Evolutionary conservation across 2,329 filamentous ascomycete species (phyloP), one percentile per base, ranked within the genome.

Genomic region (Drechslerella stenobrocha): DNA sequence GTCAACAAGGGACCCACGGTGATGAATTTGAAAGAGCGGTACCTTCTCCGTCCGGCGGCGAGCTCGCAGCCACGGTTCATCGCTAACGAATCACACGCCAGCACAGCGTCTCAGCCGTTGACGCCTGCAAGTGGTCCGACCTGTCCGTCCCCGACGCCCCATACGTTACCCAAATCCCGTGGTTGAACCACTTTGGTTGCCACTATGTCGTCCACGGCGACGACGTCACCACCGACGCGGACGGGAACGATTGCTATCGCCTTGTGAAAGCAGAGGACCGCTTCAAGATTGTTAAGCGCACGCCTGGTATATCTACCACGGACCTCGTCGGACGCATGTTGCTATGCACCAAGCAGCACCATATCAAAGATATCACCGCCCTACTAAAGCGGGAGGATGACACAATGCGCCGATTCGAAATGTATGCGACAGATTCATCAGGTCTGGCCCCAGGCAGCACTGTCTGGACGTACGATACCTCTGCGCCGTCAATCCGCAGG

Each of bases 271-370:
- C 88, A 37, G 93, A 92, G 0, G 87, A 87, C 9, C 84, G 93
- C 42, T 98, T 98, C 83, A 91, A 95, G 78, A 90, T 98, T 15
- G 93, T 98, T 45, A 96, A 95, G 79, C 84, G 93, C 70, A 97
- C 93, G 1, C 93, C 93, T 0, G 91, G 90, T 65, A 98, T 98
- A 74, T 96, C 90, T 7, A 98, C 93, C 1, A 98, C 93, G 2
- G 93, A 98, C 75, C 83, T 98, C n/a, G 93, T 98, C 23, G 93
- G 93, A 18, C 87, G 93, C 73, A 98, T 98, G 93, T 81, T 98
- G 74, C 81, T 97, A 13, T 96, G 91, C 80, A 97, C 92, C n/a
- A 87, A 86, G 75, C 88, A 85, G 20, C 93, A 98, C 78, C 96
- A 96, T 75, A 92, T 97, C 76, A 87, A 85, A 73, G 91, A 87